Evolutionary conservation across 345 rosid species (phyloP).

Genomic region (Euphorbia peplus): DNA sequence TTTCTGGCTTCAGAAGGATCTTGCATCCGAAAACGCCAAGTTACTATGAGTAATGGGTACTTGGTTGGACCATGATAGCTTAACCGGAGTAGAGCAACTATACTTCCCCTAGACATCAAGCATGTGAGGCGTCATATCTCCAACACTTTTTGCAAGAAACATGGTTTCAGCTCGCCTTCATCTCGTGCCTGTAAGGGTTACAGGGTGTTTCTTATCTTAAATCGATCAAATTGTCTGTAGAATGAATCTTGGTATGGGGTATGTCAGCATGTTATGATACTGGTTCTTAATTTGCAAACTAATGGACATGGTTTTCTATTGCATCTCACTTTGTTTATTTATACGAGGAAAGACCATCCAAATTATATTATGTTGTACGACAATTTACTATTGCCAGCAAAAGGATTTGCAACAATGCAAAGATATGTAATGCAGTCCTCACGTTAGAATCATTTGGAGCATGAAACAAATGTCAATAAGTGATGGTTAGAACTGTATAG

Average conservation of each 20-base stretch:
- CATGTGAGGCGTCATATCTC: no score
- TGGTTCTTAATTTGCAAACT: not conserved
- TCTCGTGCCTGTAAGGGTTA: no score
- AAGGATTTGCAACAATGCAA: no score
- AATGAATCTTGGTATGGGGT: no score
- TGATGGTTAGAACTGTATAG: no score
- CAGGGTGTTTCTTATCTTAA: not conserved
- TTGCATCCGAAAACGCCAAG: slow-evolving; percentile 34
- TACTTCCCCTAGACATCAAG: not conserved
- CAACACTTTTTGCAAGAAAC: no score
- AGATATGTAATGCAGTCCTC: no score
- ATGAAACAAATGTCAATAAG: no score
- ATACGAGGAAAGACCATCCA: not conserved
- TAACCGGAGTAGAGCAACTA: not conserved
- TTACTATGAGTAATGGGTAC: slow-evolving; percentile 26
- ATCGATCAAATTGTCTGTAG: not conserved
- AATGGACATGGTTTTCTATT: not conserved
- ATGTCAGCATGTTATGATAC: not conserved
- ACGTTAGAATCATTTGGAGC: no score
- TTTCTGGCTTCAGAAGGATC: slow-evolving; percentile 44
- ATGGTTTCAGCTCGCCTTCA: no score
- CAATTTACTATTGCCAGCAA: not conserved
- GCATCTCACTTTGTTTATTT: not conserved
- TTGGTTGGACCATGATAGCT: no score
- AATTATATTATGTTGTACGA: not conserved